Conservation (phyloP, 2,329 filamentous ascomycete genomes). For the Alternaria tenuissima region DNA sequence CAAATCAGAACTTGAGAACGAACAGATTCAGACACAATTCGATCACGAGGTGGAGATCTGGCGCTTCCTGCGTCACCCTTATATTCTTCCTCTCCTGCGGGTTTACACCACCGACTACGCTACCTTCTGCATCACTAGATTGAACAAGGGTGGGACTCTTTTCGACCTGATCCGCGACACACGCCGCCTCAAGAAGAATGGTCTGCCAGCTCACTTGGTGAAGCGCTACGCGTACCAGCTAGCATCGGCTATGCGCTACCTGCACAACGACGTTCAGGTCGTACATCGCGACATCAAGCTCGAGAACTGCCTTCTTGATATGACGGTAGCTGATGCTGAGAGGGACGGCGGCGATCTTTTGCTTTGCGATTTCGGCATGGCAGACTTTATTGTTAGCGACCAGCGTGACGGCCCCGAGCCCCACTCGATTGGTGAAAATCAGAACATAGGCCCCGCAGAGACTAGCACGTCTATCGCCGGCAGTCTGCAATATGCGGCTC, state of each 20-base stretch:
- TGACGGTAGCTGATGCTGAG: slow-evolving; percentile 57
- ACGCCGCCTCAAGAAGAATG: slow-evolving; percentile 52
- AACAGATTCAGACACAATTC: slow-evolving; percentile 71
- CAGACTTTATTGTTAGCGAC: slow-evolving; percentile 69
- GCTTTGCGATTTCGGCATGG: slow-evolving; percentile 74
- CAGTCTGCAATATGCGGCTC: slow-evolving; percentile 65
- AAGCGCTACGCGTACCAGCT: slow-evolving; percentile 70
- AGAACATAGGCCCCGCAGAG: slow-evolving; percentile 63
- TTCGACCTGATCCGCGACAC: slow-evolving; percentile 68
- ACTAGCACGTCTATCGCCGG: slow-evolving; percentile 67
- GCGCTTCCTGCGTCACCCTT: slow-evolving; percentile 69
- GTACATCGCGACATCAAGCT: slow-evolving; percentile 75
- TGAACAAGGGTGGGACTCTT: slow-evolving; percentile 70
- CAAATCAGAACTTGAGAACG: slow-evolving; percentile 68
- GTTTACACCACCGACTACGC: slow-evolving; percentile 73
- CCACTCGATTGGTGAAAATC: slow-evolving; percentile 51
- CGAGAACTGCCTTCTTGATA: slow-evolving; percentile 72
- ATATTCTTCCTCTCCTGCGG: slow-evolving; percentile 68
- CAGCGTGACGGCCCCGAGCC: slow-evolving; percentile 60
- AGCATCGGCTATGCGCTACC: slow-evolving; percentile 69
- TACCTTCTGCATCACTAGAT: slow-evolving; percentile 73
- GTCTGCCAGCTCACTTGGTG: slow-evolving; percentile 61
- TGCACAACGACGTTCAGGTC: slow-evolving; percentile 72
- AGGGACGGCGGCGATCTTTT: slow-evolving; percentile 64
- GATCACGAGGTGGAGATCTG: slow-evolving; percentile 74